Evolutionary conservation across 352 stramenopile genomes (phyloP).

Genomic region (Globisporangium abappressorium): DNA sequence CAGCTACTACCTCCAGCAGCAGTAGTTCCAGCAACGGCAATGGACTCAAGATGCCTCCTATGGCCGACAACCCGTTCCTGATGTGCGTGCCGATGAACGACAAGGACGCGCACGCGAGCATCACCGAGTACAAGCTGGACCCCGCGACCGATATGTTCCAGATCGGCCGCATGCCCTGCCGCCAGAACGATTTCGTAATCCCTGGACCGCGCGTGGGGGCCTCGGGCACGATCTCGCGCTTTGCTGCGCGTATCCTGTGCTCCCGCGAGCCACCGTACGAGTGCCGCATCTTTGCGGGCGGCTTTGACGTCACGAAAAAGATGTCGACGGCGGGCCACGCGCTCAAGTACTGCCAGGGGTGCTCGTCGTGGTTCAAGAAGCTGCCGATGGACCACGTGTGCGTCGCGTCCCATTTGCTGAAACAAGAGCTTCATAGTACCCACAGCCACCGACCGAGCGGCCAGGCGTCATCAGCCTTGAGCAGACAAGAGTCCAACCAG

Average conservation of each 20-base stretch:
- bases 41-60: background rate
- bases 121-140: slow-evolving; percentile 64
- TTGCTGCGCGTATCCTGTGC: slow-evolving; percentile 66
- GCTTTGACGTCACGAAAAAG: slow-evolving; percentile 52
- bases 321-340: slow-evolving; percentile 65
- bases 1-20: background rate
- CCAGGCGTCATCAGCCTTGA: background rate
- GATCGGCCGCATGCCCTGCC: slow-evolving; percentile 75
- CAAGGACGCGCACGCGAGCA: slow-evolving; percentile 44
- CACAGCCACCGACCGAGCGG: background rate
- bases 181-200: slow-evolving; percentile 77
- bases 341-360: slow-evolving; percentile 57
- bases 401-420: slow-evolving; percentile 28
- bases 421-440: background rate
- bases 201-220: slow-evolving; percentile 67
- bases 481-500: slow-evolving; percentile 5
- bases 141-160: slow-evolving; percentile 67
- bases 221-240: slow-evolving; percentile 74
- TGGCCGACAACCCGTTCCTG: slow-evolving; percentile 27
- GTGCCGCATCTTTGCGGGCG: slow-evolving; percentile 64
- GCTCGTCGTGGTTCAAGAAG: slow-evolving; percentile 51
- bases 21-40: background rate
- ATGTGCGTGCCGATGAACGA: slow-evolving; percentile 78
- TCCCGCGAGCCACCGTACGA: slow-evolving; percentile 53
- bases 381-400: slow-evolving; percentile 42